Evolutionary conservation across 805 yeast species (phyloP).

Genomic region (Komagataella populi): DNA sequence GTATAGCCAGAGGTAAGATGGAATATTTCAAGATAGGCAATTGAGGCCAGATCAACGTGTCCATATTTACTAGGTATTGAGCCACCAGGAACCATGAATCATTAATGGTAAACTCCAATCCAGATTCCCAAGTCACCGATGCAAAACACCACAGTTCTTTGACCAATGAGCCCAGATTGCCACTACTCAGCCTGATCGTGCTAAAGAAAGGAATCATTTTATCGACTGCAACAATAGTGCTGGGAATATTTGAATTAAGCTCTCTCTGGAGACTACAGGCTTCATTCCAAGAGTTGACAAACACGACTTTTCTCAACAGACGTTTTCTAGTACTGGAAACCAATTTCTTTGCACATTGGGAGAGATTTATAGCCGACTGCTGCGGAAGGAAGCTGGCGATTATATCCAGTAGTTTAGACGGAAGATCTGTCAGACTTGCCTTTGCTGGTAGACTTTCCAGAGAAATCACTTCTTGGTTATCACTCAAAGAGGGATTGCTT

Average conservation of each 20-base stretch:
- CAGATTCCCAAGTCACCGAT: constrained; percentile 1
- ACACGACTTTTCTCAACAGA: background rate
- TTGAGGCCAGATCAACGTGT: constrained; percentile 4
- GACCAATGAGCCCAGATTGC: constrained; percentile 1
- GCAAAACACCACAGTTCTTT: constrained; percentile 5
- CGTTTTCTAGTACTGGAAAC: constrained; percentile 1
- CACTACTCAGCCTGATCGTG: constrained; percentile 4
- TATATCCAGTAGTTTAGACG: background rate
- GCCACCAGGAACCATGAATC: constrained; percentile 5
- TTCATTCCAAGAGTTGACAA: constrained; percentile 2
- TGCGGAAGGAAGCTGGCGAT: background rate
- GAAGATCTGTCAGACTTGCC: background rate
- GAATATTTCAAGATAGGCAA: constrained; percentile 4
- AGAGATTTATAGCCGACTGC: background rate
- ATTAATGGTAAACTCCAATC: constrained; percentile 1
- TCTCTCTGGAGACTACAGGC: background rate
- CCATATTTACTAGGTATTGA: constrained; percentile 1
- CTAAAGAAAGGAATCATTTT: constrained; percentile 2
- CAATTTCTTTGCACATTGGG: background rate
- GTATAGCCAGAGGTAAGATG: background rate
- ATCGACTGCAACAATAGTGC: constrained; percentile 1
- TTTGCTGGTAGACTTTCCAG: background rate
- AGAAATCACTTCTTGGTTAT: background rate
- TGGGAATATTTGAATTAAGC: background rate
- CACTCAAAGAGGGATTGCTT: background rate